A percentile compares a stretch with the other conserved stretches of the same genome.
Evolutionary conservation across 2,329 filamentous ascomycete species (phyloP).

Genomic region (Penicillium olsonii): DNA sequence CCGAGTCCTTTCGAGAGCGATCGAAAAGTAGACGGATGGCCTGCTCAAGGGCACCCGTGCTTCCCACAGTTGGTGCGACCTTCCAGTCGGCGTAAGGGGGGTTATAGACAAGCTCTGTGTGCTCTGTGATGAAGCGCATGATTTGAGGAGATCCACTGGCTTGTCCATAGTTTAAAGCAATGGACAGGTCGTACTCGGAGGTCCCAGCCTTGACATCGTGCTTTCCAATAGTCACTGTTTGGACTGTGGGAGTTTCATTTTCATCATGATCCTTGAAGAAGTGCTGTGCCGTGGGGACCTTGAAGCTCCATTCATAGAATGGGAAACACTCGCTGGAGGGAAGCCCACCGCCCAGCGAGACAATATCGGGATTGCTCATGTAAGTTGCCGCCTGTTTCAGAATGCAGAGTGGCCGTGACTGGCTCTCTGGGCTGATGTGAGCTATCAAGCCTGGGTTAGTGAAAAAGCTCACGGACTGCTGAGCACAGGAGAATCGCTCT

Average conservation of each 20-base stretch:
- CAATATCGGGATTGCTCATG: conserved; percentile 54
- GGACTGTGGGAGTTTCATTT: conserved; percentile 51
- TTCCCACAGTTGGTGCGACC: conserved; percentile 74
- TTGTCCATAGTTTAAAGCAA: conserved; percentile 84
- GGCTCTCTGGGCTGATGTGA: background rate
- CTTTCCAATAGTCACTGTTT: conserved; percentile 67
- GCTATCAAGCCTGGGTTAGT: background rate
- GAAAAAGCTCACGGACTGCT: background rate
- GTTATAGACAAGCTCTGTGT: conserved; percentile 79
- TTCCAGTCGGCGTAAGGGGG: conserved; percentile 74
- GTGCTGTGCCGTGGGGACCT: conserved; percentile 64
- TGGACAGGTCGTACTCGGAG: conserved; percentile 65
- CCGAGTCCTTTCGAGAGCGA: conserved; percentile 61
- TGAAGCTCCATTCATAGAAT: conserved; percentile 70
- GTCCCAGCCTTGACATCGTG: conserved; percentile 69
- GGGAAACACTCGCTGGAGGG: conserved; percentile 86
- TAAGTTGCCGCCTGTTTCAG: background rate
- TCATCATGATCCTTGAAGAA: conserved; percentile 67
- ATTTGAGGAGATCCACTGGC: conserved; percentile 78
- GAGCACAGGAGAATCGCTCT: background rate
- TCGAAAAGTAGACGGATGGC: conserved; percentile 74
- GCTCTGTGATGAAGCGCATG: conserved; percentile 81
- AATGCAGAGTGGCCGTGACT: background rate
- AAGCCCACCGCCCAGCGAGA: conserved; percentile 84
- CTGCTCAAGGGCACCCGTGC: conserved; percentile 77